Evolutionary conservation across 495 filamentous ascomycete genomes (phyloP), one percentile per base, ranked within the genome.

Genomic region (Penicillium samsonianum): DNA sequence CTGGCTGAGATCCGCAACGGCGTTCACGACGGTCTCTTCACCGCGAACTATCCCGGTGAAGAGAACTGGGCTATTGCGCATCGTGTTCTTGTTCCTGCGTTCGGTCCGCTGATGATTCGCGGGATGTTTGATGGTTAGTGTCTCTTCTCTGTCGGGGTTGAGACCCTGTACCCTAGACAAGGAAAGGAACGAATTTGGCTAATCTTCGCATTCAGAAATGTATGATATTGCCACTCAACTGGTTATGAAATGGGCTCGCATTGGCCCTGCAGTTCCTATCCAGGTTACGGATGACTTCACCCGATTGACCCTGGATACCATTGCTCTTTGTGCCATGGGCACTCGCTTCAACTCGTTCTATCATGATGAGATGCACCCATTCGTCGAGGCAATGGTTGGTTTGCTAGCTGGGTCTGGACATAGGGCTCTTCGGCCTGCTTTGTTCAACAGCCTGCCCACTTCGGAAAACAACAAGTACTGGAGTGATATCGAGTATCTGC

Each of bases 261-360:
- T 82, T 57, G 89, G 88, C 0, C 68, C 82, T 0, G 62, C 73
- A 3, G 59, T 77, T 17, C 71, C 78, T 17, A 89, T 91, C 59
- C 68, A 72, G 25, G 82, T 83, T 2, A 78, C 83, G 0, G 87
- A 87, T n/a, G 87, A 91, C 67, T 90, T 92, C 57, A 91, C 89
- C 3, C 82, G 87, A 10, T 68, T 92, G 38, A 86, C 87, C 3
- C 77, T 92, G 12, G 88, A 92, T 60, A 87, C 86, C 0, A 82
- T 91, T 20, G 85, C 86, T 5, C 77, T 91, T 12, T 90, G 86
- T 62, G 73, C 88, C 0, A 90, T 92, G 87, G 84, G 82, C 28
- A 86, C 78, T 42, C 83, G 89, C 17, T 92, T 91, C 76, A 91
- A 92, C 63, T 85, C 82, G 11, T 90, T 86, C 68, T 90, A 90